Base-by-base conservation (phyloP, 1,284 basidiomycete genomes). In the Farysia itapuensis region DNA sequence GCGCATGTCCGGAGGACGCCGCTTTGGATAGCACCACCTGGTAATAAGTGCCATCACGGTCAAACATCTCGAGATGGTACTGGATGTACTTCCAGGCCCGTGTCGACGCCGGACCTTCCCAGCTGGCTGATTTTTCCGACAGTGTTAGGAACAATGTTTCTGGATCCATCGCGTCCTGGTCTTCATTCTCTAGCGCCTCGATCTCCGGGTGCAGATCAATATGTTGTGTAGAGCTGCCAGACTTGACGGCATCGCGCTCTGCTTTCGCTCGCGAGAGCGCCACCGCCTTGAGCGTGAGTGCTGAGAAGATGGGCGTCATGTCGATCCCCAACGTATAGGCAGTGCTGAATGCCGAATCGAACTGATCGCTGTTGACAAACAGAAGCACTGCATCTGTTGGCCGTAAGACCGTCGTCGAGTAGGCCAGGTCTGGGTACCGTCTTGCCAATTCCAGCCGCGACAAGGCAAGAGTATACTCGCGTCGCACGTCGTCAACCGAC, bases 81-180 rank as follows among this genome's bases (percentile, higher is more conserved):
- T 88, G 86, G 36, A 98, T 82, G 75, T 91, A 93, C 67, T 87
- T 82, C 88, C 92, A 91, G 2, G 87, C 91, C 49, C 89, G 84
- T 52, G 90, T 86, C 15, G 85, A 82, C 20, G 86, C 81, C 1
- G 86, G 83, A 1, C 92, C 92, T 28, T 86, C 81, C 86, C 93
- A 94, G 1, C 87, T 86, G 1, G 85, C 58, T 15, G 64, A 61
- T 43, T 67, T 63, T 14, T 69, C 54, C 15, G 66, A 70, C 6
- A 47, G 35, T 20, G 37, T 43, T 31, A 75, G 31, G 41, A 72
- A 75, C 12, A 59, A 24, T 4, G 67, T 58, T n/a, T 67, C 53
- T 2, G 67, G 60, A 25, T 70, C 64, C 14, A 59, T 25, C 13
- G 60, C 23, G 29, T 67, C 56, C 30, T 65, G 64, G 19, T 69